Base-by-base conservation (phyloP, 192 early-diverging fungal species). In the Chytriomyces sp. region DNA sequence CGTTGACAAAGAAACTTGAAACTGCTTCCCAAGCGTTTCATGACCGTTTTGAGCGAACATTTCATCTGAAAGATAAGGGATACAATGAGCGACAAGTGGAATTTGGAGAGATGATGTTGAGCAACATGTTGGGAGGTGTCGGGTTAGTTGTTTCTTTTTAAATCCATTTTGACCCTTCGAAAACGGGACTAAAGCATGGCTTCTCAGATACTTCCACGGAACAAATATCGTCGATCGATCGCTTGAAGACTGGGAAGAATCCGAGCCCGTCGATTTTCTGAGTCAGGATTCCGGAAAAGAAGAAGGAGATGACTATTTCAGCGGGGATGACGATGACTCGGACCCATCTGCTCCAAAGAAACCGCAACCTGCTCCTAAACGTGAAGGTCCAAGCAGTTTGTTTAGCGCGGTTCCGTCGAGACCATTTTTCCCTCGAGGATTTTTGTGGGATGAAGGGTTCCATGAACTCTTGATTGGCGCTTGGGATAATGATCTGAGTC, bases 371-470 rank as follows among this genome's bases (percentile, higher is more conserved):
- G 87, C 64, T 45, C 89, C 93, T 0, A 64, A 90, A 70, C 72
- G 87, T 16, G 91, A 91, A 60, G 77, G 79, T 6, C 93, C 96
- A 0, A 84, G 85, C 16, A 82, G 87, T 13, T 81, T 98, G 26
- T 96, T 96, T 79, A 89, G 92, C 0, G 91, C 92, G 0, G 92
- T 94, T 1, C 95, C 96, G 1, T 93, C 91, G 8, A 88, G 96
- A 28, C 92, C 96, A 13, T 98, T 98, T 79, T 98, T 98, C 80
- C 95, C 96, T 59, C 87, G 96, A 45, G 96, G 96, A n/a, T 98
- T 96, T 67, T 88, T 95, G 50, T 98, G 96, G 53, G 96, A 98
- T 81, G 94, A 96, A 81, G 96, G 96, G 0, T 98, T 96, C 80
- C 94, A 95, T 72, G 90, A 94, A 74, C 82, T 93, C 4, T 79